Percentiles rank a stretch among this genome's conserved stretches.
Conservation (phyloP, 306 rosid genomes). For the Dryas octopetala region DNA sequence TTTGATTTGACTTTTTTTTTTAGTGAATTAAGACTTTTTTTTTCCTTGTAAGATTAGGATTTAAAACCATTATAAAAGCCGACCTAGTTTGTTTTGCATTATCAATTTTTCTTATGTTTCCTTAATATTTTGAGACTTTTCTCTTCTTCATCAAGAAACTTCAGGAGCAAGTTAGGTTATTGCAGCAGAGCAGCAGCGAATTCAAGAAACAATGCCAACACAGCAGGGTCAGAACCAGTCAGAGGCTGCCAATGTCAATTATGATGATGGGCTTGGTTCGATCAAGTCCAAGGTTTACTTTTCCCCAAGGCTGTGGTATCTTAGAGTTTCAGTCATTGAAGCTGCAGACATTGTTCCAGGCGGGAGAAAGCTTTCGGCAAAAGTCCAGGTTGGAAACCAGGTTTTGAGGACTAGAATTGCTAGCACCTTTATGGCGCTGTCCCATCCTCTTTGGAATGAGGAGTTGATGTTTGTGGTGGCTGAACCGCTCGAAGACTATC, state of each 20-base stretch:
- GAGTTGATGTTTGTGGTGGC: conserved; percentile 62
- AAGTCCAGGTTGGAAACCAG: conserved; percentile 55
- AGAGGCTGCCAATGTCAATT: conserved; percentile 53
- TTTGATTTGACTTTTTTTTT: no score
- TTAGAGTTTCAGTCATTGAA: conserved; percentile 47
- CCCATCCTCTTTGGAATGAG: conserved; percentile 58
- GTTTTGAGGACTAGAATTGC: conserved; percentile 49
- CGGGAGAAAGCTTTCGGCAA: conserved; percentile 47
- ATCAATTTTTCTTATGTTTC: no score
- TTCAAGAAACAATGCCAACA: conserved; percentile 30
- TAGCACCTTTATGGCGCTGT: conserved; percentile 41
- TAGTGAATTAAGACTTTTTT: no score
- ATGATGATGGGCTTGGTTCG: conserved; percentile 50
- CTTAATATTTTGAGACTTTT: no score
- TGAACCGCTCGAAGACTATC: conserved; percentile 60
- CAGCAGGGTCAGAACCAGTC: conserved; percentile 40
- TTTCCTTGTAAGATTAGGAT: no score
- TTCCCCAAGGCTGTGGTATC: conserved; percentile 64
- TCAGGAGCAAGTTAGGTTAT: conserved; percentile 35
- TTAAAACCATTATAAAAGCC: no score
- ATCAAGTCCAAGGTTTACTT: conserved; percentile 67
- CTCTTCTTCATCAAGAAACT: conserved; percentile 32
- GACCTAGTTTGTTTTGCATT: no score
- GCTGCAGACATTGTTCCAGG: conserved; percentile 54
- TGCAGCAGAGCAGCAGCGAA: conserved; percentile 32